Conservation (phyloP, 805 yeast genomes). For the Starmerella asiatica region DNA sequence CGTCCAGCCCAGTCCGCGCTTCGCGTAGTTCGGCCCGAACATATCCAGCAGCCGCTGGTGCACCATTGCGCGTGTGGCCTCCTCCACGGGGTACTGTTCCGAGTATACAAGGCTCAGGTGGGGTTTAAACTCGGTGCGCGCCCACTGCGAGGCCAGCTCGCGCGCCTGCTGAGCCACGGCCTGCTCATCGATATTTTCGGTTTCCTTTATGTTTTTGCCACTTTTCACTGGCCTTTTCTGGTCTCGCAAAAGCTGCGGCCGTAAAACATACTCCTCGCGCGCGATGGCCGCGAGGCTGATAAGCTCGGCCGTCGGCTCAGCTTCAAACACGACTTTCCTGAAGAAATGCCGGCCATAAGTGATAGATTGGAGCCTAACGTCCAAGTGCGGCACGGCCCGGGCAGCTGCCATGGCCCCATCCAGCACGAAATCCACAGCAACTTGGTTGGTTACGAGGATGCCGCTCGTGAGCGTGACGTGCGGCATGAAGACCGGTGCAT, state of each 20-base stretch:
- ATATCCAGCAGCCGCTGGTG: constrained; percentile 54
- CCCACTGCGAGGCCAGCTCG: constrained; percentile 45
- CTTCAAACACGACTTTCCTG: constrained; percentile 42
- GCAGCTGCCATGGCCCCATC: constrained; percentile 48
- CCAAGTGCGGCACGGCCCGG: constrained; percentile 29
- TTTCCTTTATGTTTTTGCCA: neutral
- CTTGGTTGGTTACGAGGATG: constrained; percentile 36
- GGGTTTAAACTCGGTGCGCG: constrained; percentile 45
- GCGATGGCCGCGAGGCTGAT: constrained; percentile 36
- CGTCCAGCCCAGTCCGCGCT: constrained; percentile 42
- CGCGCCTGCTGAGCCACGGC: constrained; percentile 26
- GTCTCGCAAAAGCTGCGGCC: constrained; percentile 18
- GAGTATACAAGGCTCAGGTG: constrained; percentile 63
- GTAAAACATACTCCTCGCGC: constrained; percentile 27
- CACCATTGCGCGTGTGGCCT: constrained; percentile 49
- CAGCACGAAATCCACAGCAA: constrained; percentile 47
- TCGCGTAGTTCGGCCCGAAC: constrained; percentile 36
- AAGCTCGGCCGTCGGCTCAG: constrained; percentile 34
- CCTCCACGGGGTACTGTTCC: constrained; percentile 49
- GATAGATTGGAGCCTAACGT: constrained; percentile 33
- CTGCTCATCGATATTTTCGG: constrained; percentile 19
- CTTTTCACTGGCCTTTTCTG: constrained; percentile 1
- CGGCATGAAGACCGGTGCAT: constrained; percentile 57
- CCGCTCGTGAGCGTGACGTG: constrained; percentile 65
- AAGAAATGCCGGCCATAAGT: constrained; percentile 38